Evolutionary conservation across 768 basidiomycete genomes (phyloP).

Genomic region (Cystobasidium onofrii): DNA sequence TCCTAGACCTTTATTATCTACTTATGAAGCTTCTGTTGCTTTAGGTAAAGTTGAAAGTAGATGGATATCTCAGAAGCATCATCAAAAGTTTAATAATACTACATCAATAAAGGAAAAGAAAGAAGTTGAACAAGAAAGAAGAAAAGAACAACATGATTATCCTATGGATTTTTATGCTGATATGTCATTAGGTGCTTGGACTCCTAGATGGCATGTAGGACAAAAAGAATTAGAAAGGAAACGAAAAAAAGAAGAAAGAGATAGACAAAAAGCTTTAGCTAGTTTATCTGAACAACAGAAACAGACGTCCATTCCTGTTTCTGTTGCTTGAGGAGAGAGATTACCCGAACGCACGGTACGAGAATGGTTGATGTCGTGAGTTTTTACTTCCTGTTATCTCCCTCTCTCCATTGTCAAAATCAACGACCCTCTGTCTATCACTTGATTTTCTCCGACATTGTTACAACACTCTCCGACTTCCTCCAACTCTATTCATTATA

Average conservation of each 20-base stretch:
- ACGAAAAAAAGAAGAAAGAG: slow-evolving; percentile 22
- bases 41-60: slow-evolving; percentile 53
- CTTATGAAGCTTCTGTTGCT: slow-evolving; percentile 85
- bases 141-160: slow-evolving; percentile 51
- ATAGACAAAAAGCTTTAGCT: background rate
- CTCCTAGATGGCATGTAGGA: slow-evolving; percentile 36
- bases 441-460: too few species aligned
- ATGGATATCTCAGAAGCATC: too few species aligned
- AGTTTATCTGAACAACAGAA: background rate
- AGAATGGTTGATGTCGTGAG: too few species aligned
- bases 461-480: too few species aligned
- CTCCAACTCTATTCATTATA: too few species aligned
- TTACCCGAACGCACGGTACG: too few species aligned
- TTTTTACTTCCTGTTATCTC: too few species aligned
- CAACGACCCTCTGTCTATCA: too few species aligned
- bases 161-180: slow-evolving; percentile 94
- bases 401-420: too few species aligned
- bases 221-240: slow-evolving; percentile 12
- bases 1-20: slow-evolving; percentile 72
- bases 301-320: background rate
- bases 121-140: slow-evolving; percentile 6
- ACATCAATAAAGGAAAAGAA: background rate
- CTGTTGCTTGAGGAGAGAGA: background rate
- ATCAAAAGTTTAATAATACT: too few species aligned
- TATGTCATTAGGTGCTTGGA: slow-evolving; percentile 41